Evolutionary conservation across 257 asterid genomes (phyloP), one percentile per base, ranked within the genome.

Genomic region (Solanum okadae): DNA sequence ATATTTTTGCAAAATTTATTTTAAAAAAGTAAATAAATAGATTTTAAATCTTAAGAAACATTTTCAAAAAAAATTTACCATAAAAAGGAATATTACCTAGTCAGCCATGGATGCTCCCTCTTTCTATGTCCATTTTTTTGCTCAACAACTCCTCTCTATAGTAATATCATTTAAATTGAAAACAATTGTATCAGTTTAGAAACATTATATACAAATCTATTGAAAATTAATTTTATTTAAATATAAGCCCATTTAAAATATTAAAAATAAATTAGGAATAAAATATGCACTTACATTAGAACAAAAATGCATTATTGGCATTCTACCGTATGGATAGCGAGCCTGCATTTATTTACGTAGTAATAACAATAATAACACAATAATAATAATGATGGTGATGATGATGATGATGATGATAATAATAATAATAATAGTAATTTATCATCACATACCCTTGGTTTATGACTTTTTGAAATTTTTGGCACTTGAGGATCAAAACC

Each of bases 301-400:
- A 52, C 23, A 52, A 52, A 5, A 52, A 52, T 52, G n/a, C 4
- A 52, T 16, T 16, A 52, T 16, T 52, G 63, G 9, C 63, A 52
- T 49, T 49, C 59, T 49, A 49, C 22, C 8, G 22, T 49, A 49
- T 49, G 22, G 61, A 15, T 49, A 49, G 22, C 22, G 61, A 52
- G n/a, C 63, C 63, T 52, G 63, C 10, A 52, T 18, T 18, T 52
- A 52, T 52, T 52, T 52, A 52, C 2, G 63, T 18, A 52, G 10
- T 52, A 52, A 16, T 52, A 52, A 52, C 1, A 52, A 52, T 52
- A 52, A 52, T 16, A 52, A 5, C 9, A 49, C 1, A 49, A 52
- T 52, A 2, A 52, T 16, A 52, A 6, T 52, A 18, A 16, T 16
- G 13, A 46, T 13, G 0, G 14, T 4, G 0, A 14, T 14, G 0